Evolutionary conservation across 192 early-diverging fungal species (phyloP), one percentile per base, ranked within the genome.

Genomic region (Gonapodya prolifera): DNA sequence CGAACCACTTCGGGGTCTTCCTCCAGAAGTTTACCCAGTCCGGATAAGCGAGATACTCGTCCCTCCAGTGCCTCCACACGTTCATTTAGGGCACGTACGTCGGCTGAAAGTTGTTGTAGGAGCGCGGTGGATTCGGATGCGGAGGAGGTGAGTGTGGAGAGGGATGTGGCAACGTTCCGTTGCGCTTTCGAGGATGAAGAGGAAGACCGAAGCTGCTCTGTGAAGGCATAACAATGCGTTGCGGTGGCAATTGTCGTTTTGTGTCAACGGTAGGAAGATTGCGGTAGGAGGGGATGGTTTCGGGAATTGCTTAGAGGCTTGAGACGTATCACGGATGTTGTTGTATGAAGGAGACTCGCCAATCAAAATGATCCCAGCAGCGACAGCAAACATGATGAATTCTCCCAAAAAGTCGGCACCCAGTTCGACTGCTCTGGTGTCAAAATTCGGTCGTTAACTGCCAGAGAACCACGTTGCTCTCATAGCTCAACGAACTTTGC

Each of bases 371-470:
- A 73, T 73, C 29, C 28, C 18, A 8, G 71, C 71, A 13, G 71
- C 71, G 71, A 73, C 29, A 16, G 28, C 71, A 29, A 73, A 73
- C 71, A 32, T 73, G 8, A 73, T 8, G 18, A 32, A 18, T 32
- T 73, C 71, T 2, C 28, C 71, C 71, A 73, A 29, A 32, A 73
- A 73, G 71, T 73, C 71, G 8, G 71, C 71, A 73, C 71, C 71
- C 2, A 32, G 28, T 18, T 73, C 71, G 71, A 73, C 32, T 30
- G 71, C 71, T 32, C 71, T 73, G 31, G 71, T 30, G n/a, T n/a
- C n/a, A n/a, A n/a, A n/a, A n/a, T n/a, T n/a, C n/a, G n/a, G n/a
- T n/a, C n/a, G n/a, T n/a, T n/a, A n/a, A n/a, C n/a, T n/a, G n/a
- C n/a, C n/a, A n/a, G n/a, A n/a, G n/a, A n/a, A n/a, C n/a, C n/a